Evolutionary conservation across 768 basidiomycete species (phyloP), one percentile per base, ranked within the genome.

Genomic region (Pleurotus ostreatus): DNA sequence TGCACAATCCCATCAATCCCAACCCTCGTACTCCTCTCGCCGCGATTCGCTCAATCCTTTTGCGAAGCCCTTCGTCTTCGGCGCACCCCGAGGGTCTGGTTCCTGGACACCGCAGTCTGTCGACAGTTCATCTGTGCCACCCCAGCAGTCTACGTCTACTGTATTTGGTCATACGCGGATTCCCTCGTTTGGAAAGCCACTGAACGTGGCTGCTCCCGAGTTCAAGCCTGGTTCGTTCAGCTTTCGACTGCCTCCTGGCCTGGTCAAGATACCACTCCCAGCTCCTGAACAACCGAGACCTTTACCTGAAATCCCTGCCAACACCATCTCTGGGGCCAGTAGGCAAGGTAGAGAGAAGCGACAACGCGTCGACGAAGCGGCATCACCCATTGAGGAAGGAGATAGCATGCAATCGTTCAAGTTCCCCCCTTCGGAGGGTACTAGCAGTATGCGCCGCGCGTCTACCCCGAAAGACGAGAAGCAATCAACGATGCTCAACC

Each of bases 1-100:
- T 15, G 52, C 57, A 18, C 60, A 62, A 46, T 57, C 66, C 49
- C 66, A 66, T 18, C 67, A 67, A 46, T 61, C 70, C 46, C 59
- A 62, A 54, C 57, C 57, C 41, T 69, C 68, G 20, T 22, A 61
- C 11, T 63, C 64, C 8, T 62, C 64, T 39, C 59, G 57, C n/a
- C 59, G 67, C 37, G 75, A 78, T 38, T 70, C 79, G 2, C 77
- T 92, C 48, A 94, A 94, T 66, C 92, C 92, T 0, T 77, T 82
- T 49, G 92, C 92, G 5, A 90, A 89, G 65, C 89, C 92, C 0
- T 94, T 94, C 61, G 85, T 92, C 7, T 93, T 93, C 66, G 89
- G 88, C 53, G 58, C 71, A 34, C 68, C 63, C 40, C 70, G 68
- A 45, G 65, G 67, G 23, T 67, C 70, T 34, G 63, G 63, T 46